These are phyloP conservation scores for Hypoxylon subgilvum DNA, from an alignment of 495 filamentous ascomycete species.

Conservation along the genomic window DNA sequence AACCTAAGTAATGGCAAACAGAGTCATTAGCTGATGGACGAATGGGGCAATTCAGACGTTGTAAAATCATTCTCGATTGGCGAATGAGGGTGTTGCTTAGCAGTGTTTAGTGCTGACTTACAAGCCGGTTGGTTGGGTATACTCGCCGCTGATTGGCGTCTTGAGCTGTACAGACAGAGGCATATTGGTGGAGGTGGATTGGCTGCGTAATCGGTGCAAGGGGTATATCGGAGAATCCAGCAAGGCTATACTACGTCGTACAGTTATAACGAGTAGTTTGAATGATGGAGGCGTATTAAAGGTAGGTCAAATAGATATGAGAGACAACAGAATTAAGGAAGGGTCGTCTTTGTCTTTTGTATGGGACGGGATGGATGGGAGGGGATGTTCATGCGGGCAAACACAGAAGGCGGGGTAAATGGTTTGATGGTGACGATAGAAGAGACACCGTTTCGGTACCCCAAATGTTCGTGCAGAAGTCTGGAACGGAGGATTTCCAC, in stretches of 20 bases:
- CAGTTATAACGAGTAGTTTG: too few species aligned
- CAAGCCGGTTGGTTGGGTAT: slow-evolving; percentile 86
- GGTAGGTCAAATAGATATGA: not conserved
- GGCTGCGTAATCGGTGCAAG: not conserved
- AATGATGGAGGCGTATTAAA: slow-evolving; percentile 9
- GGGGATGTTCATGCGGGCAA: not conserved
- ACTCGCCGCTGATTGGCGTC: slow-evolving; percentile 74
- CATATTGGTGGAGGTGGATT: slow-evolving; percentile 45
- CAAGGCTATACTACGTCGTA: slow-evolving; percentile 4
- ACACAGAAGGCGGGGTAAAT: slow-evolving; percentile 32
- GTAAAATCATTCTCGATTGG: slow-evolving; percentile 10
- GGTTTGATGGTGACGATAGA: slow-evolving; percentile 2
- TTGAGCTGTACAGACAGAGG: slow-evolving; percentile 63
- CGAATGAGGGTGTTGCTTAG: not conserved
- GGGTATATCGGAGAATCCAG: not conserved
- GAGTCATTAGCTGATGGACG: not conserved
- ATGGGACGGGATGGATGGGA: not conserved
- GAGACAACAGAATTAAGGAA: not conserved
- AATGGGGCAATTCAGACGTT: slow-evolving; percentile 4
- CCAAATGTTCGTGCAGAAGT: slow-evolving; percentile 4
- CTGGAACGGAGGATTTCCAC: slow-evolving; percentile 25
- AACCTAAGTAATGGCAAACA: slow-evolving; percentile 63
- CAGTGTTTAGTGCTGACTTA: slow-evolving; percentile 57
- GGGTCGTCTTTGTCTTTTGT: slow-evolving; percentile 13
- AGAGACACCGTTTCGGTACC: slow-evolving; percentile 9